These are phyloP conservation scores for Ulota crispa DNA, from an alignment of 225 moss, liverwort and hornwort genomes.

Conservation along the genomic window DNA sequence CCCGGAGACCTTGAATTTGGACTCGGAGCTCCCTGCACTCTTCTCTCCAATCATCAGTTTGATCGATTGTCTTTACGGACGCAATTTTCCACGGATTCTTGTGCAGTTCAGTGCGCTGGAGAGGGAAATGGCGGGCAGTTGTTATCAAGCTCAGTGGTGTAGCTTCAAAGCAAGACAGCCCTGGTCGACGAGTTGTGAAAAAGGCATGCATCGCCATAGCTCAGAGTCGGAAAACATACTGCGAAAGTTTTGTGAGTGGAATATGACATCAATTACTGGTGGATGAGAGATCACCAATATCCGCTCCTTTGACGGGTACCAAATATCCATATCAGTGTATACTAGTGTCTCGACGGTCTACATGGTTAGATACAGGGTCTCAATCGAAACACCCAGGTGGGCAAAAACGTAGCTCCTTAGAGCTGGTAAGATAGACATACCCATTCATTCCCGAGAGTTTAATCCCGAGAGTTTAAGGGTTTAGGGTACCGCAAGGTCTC, in stretches of 20 bases:
- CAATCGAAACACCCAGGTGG: neutral
- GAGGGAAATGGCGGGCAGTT: neutral
- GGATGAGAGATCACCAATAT: neutral
- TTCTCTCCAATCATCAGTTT: constrained; percentile 23
- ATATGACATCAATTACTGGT: neutral
- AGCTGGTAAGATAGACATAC: too few relatives aligned
- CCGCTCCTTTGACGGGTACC: neutral
- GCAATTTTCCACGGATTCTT: constrained; percentile 22
- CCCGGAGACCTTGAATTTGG: constrained; percentile 31
- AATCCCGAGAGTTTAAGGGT: too few relatives aligned
- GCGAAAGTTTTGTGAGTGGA: neutral
- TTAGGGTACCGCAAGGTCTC: too few relatives aligned
- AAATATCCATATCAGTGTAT: neutral
- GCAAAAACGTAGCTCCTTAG: too few relatives aligned
- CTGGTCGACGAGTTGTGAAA: neutral
- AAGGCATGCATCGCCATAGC: constrained; percentile 30
- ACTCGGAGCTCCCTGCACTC: constrained; percentile 23
- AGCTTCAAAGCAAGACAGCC: neutral
- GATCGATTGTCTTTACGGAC: neutral
- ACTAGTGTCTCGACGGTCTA: neutral
- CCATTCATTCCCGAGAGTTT: too few relatives aligned
- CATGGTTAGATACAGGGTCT: neutral
- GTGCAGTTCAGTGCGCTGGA: neutral
- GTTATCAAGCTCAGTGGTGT: neutral
- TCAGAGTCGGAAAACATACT: neutral